phyloP scores from a whole-genome alignment of 352 stramenopile species.

The Paralagenidium karlingii region DNA sequence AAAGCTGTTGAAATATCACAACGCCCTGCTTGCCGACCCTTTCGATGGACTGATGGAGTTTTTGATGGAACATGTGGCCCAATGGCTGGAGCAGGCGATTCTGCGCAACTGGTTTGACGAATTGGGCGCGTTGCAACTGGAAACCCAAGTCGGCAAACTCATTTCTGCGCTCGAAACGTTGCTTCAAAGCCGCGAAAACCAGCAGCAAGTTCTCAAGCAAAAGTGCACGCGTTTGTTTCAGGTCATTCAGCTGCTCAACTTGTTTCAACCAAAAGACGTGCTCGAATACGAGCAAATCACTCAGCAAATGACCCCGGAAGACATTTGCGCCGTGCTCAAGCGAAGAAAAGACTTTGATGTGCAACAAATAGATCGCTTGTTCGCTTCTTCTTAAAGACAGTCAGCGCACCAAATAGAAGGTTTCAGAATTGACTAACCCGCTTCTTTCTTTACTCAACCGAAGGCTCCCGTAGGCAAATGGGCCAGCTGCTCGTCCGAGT shows the following conservation, averaged over 20 bases:
- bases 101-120: conserved; percentile 66
- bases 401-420: not conserved
- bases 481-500: conserved; percentile 49
- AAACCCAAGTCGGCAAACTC: conserved; percentile 29
- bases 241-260: conserved; percentile 63
- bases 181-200: conserved; percentile 26
- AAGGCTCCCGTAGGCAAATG: conserved; percentile 47
- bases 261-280: conserved; percentile 61
- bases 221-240: conserved; percentile 73
- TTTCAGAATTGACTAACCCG: not conserved
- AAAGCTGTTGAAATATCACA: conserved; percentile 44
- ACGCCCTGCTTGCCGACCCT: conserved; percentile 28
- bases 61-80: conserved; percentile 40
- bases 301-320: too few relatives aligned
- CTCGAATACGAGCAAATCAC: conserved; percentile 55
- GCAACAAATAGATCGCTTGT: too few relatives aligned
- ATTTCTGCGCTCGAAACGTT: conserved; percentile 26
- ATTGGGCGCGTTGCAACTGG: conserved; percentile 60
- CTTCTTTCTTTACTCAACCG: conserved; percentile 9
- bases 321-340: too few relatives aligned
- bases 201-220: too few relatives aligned
- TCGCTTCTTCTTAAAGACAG: not conserved
- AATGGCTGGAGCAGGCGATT: conserved; percentile 37
- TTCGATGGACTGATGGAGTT: conserved; percentile 61
- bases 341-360: too few relatives aligned